Conservation (phyloP, 2,329 filamentous ascomycete genomes). For the Paecilomyces sp. region DNA sequence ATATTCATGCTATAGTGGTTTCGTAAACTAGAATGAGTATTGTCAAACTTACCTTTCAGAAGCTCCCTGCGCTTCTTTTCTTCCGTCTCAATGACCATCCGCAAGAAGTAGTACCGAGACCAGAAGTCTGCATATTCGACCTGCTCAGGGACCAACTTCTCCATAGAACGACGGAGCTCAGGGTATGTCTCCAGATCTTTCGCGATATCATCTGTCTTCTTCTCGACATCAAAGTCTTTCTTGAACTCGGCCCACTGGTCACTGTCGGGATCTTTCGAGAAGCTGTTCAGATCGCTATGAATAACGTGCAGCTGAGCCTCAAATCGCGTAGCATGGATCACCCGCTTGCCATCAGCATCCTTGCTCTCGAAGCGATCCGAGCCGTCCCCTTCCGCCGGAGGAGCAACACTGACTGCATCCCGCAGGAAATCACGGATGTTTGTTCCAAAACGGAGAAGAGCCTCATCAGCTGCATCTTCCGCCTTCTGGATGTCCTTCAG, state of each 20-base stretch:
- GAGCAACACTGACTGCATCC: slow-evolving; percentile 82
- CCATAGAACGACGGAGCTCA: slow-evolving; percentile 83
- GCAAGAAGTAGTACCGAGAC: slow-evolving; percentile 90
- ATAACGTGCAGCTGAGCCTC: slow-evolving; percentile 95
- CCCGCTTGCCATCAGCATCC: slow-evolving; percentile 78
- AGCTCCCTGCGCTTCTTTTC: slow-evolving; percentile 84
- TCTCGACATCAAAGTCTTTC: slow-evolving; percentile 68
- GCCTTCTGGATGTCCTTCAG: slow-evolving; percentile 84
- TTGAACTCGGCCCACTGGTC: slow-evolving; percentile 69
- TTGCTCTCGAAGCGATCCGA: slow-evolving; percentile 79
- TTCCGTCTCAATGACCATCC: slow-evolving; percentile 87
- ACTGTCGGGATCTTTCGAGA: slow-evolving; percentile 71
- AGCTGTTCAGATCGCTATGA: slow-evolving; percentile 75
- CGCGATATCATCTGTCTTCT: slow-evolving; percentile 77
- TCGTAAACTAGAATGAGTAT: neutral
- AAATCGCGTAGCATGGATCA: slow-evolving; percentile 89
- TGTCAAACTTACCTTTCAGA: slow-evolving; percentile 63
- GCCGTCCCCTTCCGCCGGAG: slow-evolving; percentile 51
- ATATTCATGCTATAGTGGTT: neutral
- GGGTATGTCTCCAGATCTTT: slow-evolving; percentile 77
- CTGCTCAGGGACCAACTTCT: slow-evolving; percentile 85
- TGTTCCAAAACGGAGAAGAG: slow-evolving; percentile 80
- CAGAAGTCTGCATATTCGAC: slow-evolving; percentile 90
- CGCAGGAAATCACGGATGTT: slow-evolving; percentile 85
- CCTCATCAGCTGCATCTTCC: slow-evolving; percentile 94